A percentile compares a stretch with the other conserved stretches of the same genome.
phyloP scores from a whole-genome alignment of 257 asterid genomes.

The Thymus quinquecostatus region DNA sequence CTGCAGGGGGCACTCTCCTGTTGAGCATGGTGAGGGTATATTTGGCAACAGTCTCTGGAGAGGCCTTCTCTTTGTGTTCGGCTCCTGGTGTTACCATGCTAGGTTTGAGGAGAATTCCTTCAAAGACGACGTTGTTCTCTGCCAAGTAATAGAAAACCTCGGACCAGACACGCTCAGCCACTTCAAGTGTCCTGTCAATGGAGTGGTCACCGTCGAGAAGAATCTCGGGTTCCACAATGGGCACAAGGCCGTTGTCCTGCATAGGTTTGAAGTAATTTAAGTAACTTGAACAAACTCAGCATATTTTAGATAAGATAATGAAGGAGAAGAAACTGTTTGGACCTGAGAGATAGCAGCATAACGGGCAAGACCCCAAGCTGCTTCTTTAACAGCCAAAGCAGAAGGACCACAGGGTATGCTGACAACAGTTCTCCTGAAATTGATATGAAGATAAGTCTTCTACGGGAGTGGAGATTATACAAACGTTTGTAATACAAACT shows the following conservation, averaged over 20 bases:
- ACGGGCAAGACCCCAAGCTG: slow-evolving; percentile 98
- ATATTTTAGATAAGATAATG: background rate
- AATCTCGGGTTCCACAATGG: slow-evolving; percentile 95
- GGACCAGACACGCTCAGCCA: slow-evolving; percentile 87
- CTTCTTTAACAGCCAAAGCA: slow-evolving; percentile 93
- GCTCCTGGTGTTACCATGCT: slow-evolving; percentile 99
- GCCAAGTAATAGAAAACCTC: slow-evolving; percentile 96
- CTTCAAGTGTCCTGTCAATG: slow-evolving; percentile 87
- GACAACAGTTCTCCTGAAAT: slow-evolving; percentile 87
- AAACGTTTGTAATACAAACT: too few relatives aligned
- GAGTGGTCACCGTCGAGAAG: slow-evolving; percentile 94
- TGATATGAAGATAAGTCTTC: background rate
- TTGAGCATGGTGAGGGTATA: slow-evolving; percentile 79
- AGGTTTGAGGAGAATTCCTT: slow-evolving; percentile 90
- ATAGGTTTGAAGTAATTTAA: background rate
- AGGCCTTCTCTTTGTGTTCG: slow-evolving; percentile 85
- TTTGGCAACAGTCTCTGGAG: slow-evolving; percentile 79
- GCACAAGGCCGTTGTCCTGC: slow-evolving; percentile 89
- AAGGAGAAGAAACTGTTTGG: background rate
- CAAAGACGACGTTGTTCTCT: slow-evolving; percentile 76
- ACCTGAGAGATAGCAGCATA: slow-evolving; percentile 97
- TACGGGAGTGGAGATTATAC: too few relatives aligned
- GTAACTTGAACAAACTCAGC: background rate
- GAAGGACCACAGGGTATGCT: slow-evolving; percentile 97
- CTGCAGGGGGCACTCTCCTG: slow-evolving; percentile 92